Evolutionary conservation across 495 filamentous ascomycete genomes (phyloP), one percentile per base, ranked within the genome.

Genomic region (Tuber microsphaerosporum): DNA sequence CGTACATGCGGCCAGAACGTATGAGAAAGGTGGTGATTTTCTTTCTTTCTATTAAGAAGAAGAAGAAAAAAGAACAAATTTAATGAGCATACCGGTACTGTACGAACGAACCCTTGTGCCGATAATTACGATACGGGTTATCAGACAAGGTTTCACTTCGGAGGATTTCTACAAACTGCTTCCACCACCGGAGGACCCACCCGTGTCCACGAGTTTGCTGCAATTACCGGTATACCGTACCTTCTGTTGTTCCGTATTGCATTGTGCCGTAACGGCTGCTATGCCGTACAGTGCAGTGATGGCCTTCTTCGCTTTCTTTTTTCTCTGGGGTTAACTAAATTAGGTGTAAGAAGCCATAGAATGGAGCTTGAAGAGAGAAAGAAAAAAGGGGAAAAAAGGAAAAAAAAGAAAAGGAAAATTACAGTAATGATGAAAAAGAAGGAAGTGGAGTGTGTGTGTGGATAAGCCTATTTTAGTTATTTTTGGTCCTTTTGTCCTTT

Each of bases 161-260:
- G 51, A 31, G 51, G 51, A 61, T 61, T 19, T 61, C 51, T 61
- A 61, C 51, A 61, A 61, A 61, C 22, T 61, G 51, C n/a, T 61
- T 61, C 51, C n/a, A 65, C 26, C 26, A 34, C 56, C 56, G 56
- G 56, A 31, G 56, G 56, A 8, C 56, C 26, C 51, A 34, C 56
- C 56, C 56, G 56, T 65, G 26, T 34, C 56, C 9, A 26, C 48
- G 22, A 12, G 22, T 26, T n/a, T n/a, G n/a, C n/a, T n/a, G n/a
- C n/a, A n/a, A n/a, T n/a, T n/a, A n/a, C n/a, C n/a, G n/a, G n/a
- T n/a, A n/a, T n/a, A n/a, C n/a, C 12, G 43, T 9, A 51, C 48
- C n/a, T 56, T 56, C 22, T 56, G 22, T 56, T 56, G 20, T 22
- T 56, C 48, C n/a, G 39, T 37, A 37, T 37, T 37, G 39, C 5